phyloP scores from a whole-genome alignment of 1,284 basidiomycete species.

The Flammula alnicola region DNA sequence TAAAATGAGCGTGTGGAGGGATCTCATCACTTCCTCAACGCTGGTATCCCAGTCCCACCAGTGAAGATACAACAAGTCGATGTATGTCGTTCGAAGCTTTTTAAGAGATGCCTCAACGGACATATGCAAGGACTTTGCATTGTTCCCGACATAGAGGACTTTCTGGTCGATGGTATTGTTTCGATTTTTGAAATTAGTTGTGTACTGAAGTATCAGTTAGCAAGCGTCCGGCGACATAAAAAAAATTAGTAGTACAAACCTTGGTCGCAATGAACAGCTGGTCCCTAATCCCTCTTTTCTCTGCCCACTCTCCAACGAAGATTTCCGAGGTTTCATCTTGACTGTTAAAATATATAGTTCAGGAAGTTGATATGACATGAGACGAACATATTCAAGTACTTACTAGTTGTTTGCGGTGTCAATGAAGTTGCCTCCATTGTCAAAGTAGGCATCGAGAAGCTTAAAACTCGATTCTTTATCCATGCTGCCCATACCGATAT shows the following conservation, averaged over 20 bases:
- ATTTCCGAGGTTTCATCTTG: slow-evolving; percentile 52
- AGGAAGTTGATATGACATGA: neutral
- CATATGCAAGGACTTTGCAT: slow-evolving; percentile 45
- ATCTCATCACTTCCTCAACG: slow-evolving; percentile 58
- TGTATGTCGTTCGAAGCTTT: slow-evolving; percentile 58
- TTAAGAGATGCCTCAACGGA: slow-evolving; percentile 51
- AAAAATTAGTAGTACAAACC: no score
- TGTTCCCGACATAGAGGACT: slow-evolving; percentile 52
- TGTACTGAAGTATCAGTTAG: no score
- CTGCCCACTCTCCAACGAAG: slow-evolving; percentile 61
- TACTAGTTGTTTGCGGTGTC: slow-evolving; percentile 57
- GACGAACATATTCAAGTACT: slow-evolving; percentile 16
- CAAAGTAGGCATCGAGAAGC: no score
- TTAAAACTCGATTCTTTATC: no score
- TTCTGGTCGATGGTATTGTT: slow-evolving; percentile 34
- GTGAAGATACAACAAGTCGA: slow-evolving; percentile 57
- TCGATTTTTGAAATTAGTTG: slow-evolving; percentile 33
- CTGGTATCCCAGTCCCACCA: slow-evolving; percentile 52
- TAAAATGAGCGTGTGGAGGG: slow-evolving; percentile 46
- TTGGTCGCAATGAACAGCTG: slow-evolving; percentile 59
- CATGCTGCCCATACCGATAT: no score
- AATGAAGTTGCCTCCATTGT: slow-evolving; percentile 60
- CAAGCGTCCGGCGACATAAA: no score
- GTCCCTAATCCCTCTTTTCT: slow-evolving; percentile 50
- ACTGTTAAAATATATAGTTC: no score